Evolutionary conservation across 768 basidiomycete genomes (phyloP), one percentile per base, ranked within the genome.

Genomic region (Suillus americanus): DNA sequence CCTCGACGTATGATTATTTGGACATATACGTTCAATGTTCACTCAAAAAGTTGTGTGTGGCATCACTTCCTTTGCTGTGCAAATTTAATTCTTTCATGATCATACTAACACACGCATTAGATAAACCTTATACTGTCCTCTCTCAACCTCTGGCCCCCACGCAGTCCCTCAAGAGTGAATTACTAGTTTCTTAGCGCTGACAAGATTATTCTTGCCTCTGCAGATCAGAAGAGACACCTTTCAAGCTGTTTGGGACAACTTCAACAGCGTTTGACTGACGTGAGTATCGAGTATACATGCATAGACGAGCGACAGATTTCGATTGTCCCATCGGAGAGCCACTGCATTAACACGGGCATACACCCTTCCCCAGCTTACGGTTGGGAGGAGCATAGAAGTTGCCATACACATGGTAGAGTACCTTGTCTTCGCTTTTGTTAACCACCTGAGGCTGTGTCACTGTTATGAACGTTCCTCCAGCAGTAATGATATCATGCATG

Each of bases 151-250:
- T 2, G 79, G 65, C 63, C 79, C 75, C 5, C 75, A 69, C 4
- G 66, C 68, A 61, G 76, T 78, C 2, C n/a, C n/a, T 80, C 80
- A 40, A 20, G 13, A 57, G 20, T 60, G 76, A 1, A 72, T 74
- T 8, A 82, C 67, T 16, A 82, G 57, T 68, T 81, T 83, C 30
- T 70, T 72, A 0, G 73, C 81, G 46, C 81, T 82, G 35, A 82
- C 78, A 48, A 77, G 69, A 40, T 78, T 74, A 14, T 71, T 68
- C 69, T 68, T 70, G 25, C 55, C 63, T 72, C 54, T 77, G 68
- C 51, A 84, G 54, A 4, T 78, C 80, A 4, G 60, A 67, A 1
- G 41, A 59, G 7, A 83, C 71, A 1, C 77, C 80, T 3, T 71
- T 69, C 20, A 83, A 65, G 6, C 83, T 81, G 18, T 74, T 72